Evolutionary conservation across 2,329 filamentous ascomycete species (phyloP).

Genomic region (Penicillium palitans): DNA sequence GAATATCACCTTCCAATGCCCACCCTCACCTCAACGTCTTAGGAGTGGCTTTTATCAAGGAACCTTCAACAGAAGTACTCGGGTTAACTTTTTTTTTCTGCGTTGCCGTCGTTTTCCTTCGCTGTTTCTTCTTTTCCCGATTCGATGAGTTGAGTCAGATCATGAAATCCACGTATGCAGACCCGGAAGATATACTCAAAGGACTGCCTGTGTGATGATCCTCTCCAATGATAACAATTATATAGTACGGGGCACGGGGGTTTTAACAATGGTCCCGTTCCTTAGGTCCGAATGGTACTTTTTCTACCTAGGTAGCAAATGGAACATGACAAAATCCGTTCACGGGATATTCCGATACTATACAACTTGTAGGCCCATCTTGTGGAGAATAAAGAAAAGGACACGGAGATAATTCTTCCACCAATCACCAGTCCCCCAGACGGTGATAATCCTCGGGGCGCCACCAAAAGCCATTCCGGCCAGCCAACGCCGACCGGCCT

Average conservation of each 20-base stretch:
- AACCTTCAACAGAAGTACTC: not conserved
- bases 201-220: no score
- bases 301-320: no score
- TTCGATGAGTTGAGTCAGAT: no score
- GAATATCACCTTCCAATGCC: not conserved
- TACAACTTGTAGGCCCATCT: not conserved
- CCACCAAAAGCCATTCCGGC: not conserved
- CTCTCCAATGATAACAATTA: no score
- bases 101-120: not conserved
- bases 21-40: not conserved
- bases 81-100: not conserved
- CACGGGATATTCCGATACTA: not conserved
- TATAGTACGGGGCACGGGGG: no score
- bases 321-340: not conserved
- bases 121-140: no score
- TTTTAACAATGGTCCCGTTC: no score
- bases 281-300: no score
- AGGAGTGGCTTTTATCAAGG: not conserved
- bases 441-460: not conserved
- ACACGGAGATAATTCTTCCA: constrained; percentile 3
- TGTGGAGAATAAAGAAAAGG: not conserved
- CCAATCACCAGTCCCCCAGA: constrained; percentile 1
- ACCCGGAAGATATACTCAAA: no score
- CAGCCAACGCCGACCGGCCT: no score
- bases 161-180: no score